Base-by-base conservation (phyloP, 257 asterid genomes). In the Fraxinus anomala region DNA sequence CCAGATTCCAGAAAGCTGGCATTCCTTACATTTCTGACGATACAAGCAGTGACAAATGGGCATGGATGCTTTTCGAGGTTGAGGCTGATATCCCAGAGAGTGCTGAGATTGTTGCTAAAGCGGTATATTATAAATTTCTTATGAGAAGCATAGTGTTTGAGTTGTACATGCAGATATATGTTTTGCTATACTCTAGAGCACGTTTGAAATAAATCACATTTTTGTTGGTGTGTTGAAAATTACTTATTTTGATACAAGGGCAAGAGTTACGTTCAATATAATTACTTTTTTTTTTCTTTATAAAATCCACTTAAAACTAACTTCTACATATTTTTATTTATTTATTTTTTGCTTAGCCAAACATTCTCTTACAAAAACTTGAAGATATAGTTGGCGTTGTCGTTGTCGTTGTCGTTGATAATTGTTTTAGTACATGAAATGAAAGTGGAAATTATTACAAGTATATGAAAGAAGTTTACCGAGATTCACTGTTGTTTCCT, bases 31-130 rank as follows among this genome's bases (percentile, higher is more conserved):
- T 85, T 78, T 83, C 97, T 77, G 99, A 86, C 72, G 80, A 78
- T 42, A 86, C 84, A 76, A 86, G 72, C 80, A 82, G 91, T 70
- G 99, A 96, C 85, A 93, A 87, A 87, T 96, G 98, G 99, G 99
- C 98, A 16, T 96, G 99, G 99, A 97, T 92, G 30, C 83, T 96
- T 76, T 95, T 96, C 69, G 91, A 93, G 86, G 98, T 92, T 0
- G 94, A 92, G 88, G 97, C 89, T 75, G 84, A 89, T 78, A 81
- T 96, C 70, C 74, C 89, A 33, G 87, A 85, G 68, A 80, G 65
- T 86, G 87, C 97, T 40, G 91, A 91, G 80, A 86, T 96, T 77
- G 92, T 93, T 49, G 99, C 95, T 79, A 96, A 96, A 92, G 98
- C 98, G 77, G 99, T 96, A 85, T 56, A 93, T 84, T 69, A 19